Conservation (phyloP, 208 protist species). For the Leishmania amazonensis region DNA sequence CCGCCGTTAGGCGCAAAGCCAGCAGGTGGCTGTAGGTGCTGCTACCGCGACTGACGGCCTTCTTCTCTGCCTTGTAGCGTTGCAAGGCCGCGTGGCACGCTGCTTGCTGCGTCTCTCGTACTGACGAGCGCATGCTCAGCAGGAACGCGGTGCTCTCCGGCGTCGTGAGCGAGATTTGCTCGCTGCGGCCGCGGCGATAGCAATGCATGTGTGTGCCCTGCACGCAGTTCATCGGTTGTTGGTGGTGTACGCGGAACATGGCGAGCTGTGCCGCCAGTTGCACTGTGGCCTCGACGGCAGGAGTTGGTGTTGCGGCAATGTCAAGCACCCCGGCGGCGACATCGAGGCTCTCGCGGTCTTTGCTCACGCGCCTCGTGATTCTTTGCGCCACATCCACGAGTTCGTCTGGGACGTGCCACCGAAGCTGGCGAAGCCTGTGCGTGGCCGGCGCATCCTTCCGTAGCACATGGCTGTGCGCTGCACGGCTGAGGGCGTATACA, state of each 20-base stretch:
- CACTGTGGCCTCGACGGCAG: conserved; percentile 12
- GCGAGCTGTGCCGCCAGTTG: conserved; percentile 65
- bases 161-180: conserved; percentile 52
- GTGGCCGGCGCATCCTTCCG: conserved; percentile 31
- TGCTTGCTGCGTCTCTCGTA: not conserved
- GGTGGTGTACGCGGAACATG: conserved; percentile 70
- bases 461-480: conserved; percentile 27
- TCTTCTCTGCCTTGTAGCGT: conserved; percentile 1
- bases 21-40: conserved; percentile 21
- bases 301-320: conserved; percentile 1
- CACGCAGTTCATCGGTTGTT: conserved; percentile 52
- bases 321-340: conserved; percentile 42
- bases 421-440: conserved; percentile 45
- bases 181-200: conserved; percentile 74
- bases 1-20: conserved; percentile 28
- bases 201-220: conserved; percentile 58
- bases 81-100: conserved; percentile 19
- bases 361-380: conserved; percentile 31
- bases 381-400: conserved; percentile 36
- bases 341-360: conserved; percentile 55
- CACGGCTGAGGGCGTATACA: conserved; percentile 62
- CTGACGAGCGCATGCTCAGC: conserved; percentile 36
- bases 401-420: conserved; percentile 52
- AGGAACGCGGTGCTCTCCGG: conserved; percentile 57
- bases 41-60: conserved; percentile 2